These are phyloP conservation scores for Aphelidium insulamus DNA, from an alignment of 371 early-diverging fungal species.

Conservation along the genomic window DNA sequence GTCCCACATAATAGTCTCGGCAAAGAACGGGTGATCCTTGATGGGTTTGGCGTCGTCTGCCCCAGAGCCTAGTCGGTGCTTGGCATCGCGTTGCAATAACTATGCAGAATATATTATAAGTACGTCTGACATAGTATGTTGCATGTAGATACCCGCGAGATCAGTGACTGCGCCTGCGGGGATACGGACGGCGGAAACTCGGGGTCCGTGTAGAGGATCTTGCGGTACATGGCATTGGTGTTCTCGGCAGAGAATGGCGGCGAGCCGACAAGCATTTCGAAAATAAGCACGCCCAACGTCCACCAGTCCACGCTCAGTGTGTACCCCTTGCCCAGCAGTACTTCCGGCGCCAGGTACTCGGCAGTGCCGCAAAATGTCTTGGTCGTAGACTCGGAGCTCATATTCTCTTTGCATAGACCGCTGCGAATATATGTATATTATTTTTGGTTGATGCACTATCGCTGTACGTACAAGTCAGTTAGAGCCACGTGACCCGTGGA, in stretches of 20 bases:
- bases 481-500: constrained; percentile 48
- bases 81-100: constrained; percentile 29
- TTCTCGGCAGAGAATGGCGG: constrained; percentile 36
- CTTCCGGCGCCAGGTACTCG: constrained; percentile 41
- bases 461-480: too few species aligned
- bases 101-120: constrained; percentile 12
- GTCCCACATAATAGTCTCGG: constrained; percentile 40
- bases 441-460: too few species aligned
- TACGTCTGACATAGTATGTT: constrained; percentile 12
- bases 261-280: constrained; percentile 38
- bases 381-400: constrained; percentile 22
- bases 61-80: too few species aligned
- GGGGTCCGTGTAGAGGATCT: constrained; percentile 26
- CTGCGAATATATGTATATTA: too few species aligned
- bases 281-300: constrained; percentile 47
- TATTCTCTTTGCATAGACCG: constrained; percentile 45
- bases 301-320: constrained; percentile 50
- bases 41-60: too few species aligned
- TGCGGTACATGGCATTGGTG: constrained; percentile 22
- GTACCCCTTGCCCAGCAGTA: constrained; percentile 32
- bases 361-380: constrained; percentile 56
- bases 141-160: constrained; percentile 15
- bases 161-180: constrained; percentile 14
- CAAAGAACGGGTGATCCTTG: constrained; percentile 51
- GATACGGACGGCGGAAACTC: constrained; percentile 21